These are phyloP conservation scores for Avena eriantha DNA, from an alignment of 176 grass and related monocot species.

Conservation along the genomic window DNA sequence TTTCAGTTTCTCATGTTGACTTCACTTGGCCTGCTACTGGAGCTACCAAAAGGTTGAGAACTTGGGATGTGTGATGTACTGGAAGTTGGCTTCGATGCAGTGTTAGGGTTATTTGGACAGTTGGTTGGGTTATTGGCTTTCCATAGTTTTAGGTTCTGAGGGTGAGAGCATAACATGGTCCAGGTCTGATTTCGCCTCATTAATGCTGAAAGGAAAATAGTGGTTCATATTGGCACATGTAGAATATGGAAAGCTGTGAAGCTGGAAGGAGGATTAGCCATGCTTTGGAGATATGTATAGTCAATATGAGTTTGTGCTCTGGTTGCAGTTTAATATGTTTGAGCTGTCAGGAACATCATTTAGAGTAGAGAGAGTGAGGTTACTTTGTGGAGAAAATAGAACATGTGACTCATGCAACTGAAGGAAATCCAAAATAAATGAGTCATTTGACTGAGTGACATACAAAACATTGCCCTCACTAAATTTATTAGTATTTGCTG, in stretches of 20 bases:
- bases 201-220: not conserved
- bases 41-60: not conserved
- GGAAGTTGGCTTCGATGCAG: not conserved
- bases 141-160: not conserved
- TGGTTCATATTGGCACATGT: not conserved
- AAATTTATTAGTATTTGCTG: not conserved
- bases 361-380: not conserved
- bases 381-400: not conserved
- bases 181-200: not conserved
- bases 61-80: not conserved
- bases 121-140: slow-evolving; percentile 14
- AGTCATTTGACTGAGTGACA: not conserved
- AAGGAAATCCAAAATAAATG: not conserved
- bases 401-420: not conserved
- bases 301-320: not conserved
- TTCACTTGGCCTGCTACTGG: not conserved
- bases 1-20: not conserved
- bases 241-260: not conserved
- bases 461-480: not conserved
- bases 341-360: not conserved
- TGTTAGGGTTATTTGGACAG: not conserved
- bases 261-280: not conserved
- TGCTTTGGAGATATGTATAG: slow-evolving; percentile 6
- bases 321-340: slow-evolving; percentile 2
- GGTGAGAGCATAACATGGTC: not conserved